Evolutionary conservation across 345 rosid genomes (phyloP).

Genomic region (Viola odorata): DNA sequence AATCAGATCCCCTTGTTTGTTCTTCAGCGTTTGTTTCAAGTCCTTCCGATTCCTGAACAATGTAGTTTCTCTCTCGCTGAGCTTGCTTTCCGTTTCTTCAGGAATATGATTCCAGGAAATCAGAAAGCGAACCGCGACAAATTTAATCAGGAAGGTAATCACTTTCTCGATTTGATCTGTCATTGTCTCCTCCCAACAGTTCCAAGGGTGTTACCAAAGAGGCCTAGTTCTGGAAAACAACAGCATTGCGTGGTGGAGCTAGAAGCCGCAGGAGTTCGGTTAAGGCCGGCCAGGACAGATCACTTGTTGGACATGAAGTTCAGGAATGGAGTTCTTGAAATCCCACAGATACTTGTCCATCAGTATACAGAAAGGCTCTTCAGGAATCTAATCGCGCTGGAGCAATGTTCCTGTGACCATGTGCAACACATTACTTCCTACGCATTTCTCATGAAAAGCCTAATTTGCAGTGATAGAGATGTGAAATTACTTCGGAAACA

Average conservation of each 20-base stretch:
- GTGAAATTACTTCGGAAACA: constrained; percentile 22
- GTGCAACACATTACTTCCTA: constrained; percentile 39
- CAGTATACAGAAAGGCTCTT: constrained; percentile 37
- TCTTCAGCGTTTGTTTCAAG: constrained; percentile 36
- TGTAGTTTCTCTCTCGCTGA: constrained; percentile 30
- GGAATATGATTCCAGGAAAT: constrained; percentile 44
- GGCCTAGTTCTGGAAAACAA: not conserved
- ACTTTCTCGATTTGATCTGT: constrained; percentile 43
- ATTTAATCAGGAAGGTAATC: constrained; percentile 47
- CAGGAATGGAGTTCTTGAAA: constrained; percentile 29
- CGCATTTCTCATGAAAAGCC: constrained; percentile 30
- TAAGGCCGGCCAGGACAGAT: constrained; percentile 22
- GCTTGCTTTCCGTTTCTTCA: constrained; percentile 43
- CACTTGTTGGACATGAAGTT: constrained; percentile 42
- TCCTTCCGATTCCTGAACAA: constrained; percentile 34
- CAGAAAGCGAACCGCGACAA: constrained; percentile 22
- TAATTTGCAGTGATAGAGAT: constrained; percentile 27
- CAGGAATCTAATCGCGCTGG: constrained; percentile 43
- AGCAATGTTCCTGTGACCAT: constrained; percentile 19
- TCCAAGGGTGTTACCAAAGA: constrained; percentile 14
- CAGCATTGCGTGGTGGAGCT: constrained; percentile 22
- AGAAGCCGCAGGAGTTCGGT: constrained; percentile 25
- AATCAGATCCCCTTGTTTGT: constrained; percentile 53
- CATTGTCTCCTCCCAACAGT: constrained; percentile 42
- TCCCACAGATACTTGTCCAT: constrained; percentile 32